A percentile compares a stretch with the other conserved stretches of the same genome.
Evolutionary conservation across 768 basidiomycete genomes (phyloP).

Genomic region (Aureoboletus auriporus): DNA sequence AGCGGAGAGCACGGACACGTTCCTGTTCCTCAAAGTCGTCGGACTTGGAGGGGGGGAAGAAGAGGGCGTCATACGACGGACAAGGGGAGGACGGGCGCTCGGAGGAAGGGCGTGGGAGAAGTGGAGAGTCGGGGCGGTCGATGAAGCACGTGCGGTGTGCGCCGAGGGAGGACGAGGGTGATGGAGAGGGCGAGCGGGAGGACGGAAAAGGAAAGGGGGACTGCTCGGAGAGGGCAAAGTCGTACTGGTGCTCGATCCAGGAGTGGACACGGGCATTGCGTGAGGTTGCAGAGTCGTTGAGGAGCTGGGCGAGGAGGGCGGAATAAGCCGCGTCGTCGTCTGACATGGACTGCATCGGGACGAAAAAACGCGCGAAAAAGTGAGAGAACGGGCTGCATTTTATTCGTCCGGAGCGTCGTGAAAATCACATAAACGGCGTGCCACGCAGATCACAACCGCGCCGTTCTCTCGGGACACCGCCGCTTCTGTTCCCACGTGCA

Average conservation of each 20-base stretch:
- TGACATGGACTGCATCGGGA: constrained; percentile 20
- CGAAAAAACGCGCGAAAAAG: neutral
- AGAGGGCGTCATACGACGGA: constrained; percentile 33
- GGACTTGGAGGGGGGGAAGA: constrained; percentile 24
- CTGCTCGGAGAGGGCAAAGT: constrained; percentile 31
- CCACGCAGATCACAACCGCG: neutral
- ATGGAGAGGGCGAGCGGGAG: constrained; percentile 22
- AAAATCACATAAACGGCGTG: too few species aligned
- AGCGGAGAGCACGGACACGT: constrained; percentile 32
- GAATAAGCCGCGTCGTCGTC: constrained; percentile 31
- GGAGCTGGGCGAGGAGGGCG: constrained; percentile 24
- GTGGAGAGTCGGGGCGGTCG: constrained; percentile 29
- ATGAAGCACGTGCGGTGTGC: constrained; percentile 17
- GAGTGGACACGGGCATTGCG: constrained; percentile 31
- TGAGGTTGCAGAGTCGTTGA: constrained; percentile 16
- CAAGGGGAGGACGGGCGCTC: constrained; percentile 22
- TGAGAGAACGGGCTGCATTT: neutral
- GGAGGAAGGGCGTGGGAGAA: constrained; percentile 25
- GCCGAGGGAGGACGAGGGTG: constrained; percentile 31
- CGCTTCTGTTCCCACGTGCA: too few species aligned
- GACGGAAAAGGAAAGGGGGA: neutral
- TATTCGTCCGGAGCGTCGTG: neutral
- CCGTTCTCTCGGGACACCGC: neutral
- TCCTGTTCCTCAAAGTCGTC: constrained; percentile 26
- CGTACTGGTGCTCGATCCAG: constrained; percentile 35